phyloP scores from a whole-genome alignment of 345 rosid species.

The Erysimum cheiranthoides region DNA sequence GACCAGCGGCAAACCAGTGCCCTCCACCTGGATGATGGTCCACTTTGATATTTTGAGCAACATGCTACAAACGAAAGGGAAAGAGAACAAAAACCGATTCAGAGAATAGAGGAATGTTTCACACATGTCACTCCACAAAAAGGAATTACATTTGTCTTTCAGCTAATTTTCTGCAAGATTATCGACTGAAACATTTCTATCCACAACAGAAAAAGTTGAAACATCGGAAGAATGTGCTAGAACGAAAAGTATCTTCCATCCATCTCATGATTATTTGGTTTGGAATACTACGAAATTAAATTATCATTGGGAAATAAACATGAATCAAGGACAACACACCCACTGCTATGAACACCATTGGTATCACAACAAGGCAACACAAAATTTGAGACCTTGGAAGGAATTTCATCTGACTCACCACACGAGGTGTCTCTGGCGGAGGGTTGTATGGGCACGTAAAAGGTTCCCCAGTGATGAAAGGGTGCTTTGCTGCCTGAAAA shows the following conservation, averaged over 20 bases:
- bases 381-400: slow-evolving; percentile 27
- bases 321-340: slow-evolving; percentile 21
- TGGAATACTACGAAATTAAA: slow-evolving; percentile 15
- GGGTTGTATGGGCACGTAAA: slow-evolving; percentile 91
- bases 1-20: slow-evolving; percentile 99
- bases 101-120: slow-evolving; percentile 31
- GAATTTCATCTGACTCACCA: slow-evolving; percentile 64
- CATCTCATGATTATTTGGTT: slow-evolving; percentile 23
- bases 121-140: slow-evolving; percentile 23
- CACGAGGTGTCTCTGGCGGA: slow-evolving; percentile 76
- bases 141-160: slow-evolving; percentile 10
- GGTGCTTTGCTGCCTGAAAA: slow-evolving; percentile 95
- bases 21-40: slow-evolving; percentile 99
- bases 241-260: slow-evolving; percentile 20
- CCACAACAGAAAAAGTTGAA: slow-evolving; percentile 20
- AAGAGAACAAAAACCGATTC: slow-evolving; percentile 24
- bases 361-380: slow-evolving; percentile 23
- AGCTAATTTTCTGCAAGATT: slow-evolving; percentile 25
- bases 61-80: slow-evolving; percentile 60
- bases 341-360: slow-evolving; percentile 13
- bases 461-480: slow-evolving; percentile 98
- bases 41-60: slow-evolving; percentile 86
- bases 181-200: background rate
- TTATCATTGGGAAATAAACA: slow-evolving; percentile 1
- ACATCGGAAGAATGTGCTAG: background rate